These are phyloP conservation scores for Prunus armeniaca DNA, from an alignment of 306 rosid genomes.

Conservation along the genomic window DNA sequence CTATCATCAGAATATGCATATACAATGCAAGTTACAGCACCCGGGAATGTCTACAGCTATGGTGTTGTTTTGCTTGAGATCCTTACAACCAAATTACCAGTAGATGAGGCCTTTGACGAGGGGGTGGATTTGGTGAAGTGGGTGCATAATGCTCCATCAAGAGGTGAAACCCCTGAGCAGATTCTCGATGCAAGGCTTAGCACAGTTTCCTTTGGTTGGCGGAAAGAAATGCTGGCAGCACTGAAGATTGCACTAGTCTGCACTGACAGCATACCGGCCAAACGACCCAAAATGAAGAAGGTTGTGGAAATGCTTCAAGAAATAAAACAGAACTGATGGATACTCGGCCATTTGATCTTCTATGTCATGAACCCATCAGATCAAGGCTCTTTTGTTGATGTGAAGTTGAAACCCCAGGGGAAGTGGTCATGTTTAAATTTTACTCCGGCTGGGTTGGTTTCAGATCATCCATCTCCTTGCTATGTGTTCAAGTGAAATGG, in stretches of 20 bases:
- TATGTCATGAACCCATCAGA: not conserved
- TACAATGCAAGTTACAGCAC: constrained; percentile 99
- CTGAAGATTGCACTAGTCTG: constrained; percentile 93
- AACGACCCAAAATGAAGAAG: constrained; percentile 93
- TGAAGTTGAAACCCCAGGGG: not conserved
- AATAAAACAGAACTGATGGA: constrained; percentile 50
- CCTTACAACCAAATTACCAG: constrained; percentile 83
- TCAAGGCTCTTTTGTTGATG: not conserved
- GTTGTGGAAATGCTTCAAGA: constrained; percentile 95
- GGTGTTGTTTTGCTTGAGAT: constrained; percentile 93
- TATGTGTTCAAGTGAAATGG: not conserved
- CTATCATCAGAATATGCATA: constrained; percentile 87
- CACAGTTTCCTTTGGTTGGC: constrained; percentile 93
- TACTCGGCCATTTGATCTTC: not conserved
- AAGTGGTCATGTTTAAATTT: not conserved
- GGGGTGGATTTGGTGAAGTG: constrained; percentile 95
- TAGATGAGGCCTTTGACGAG: constrained; percentile 89
- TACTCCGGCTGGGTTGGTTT: not conserved
- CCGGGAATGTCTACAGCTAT: constrained; percentile 93
- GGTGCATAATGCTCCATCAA: constrained; percentile 86
- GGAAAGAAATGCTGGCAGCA: constrained; percentile 99
- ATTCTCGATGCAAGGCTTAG: constrained; percentile 85
- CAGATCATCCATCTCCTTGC: constrained; percentile 10
- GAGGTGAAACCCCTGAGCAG: constrained; percentile 99
- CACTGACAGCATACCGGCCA: constrained; percentile 89